Base-by-base conservation (phyloP, 1,139 yeast species). In the Hemisphaericaspora lyxosophila region DNA sequence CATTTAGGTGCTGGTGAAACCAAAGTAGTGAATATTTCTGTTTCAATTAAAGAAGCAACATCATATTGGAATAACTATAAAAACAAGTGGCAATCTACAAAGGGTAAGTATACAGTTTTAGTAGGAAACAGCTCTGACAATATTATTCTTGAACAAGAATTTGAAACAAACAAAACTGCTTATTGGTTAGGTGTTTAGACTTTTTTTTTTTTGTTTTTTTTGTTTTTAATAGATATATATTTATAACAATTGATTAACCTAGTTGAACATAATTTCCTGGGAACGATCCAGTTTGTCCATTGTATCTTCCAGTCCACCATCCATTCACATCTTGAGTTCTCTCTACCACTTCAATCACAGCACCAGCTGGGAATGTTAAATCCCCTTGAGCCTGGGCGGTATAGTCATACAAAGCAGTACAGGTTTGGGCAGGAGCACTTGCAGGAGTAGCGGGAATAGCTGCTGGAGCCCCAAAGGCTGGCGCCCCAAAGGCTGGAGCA, bases 271-370 rank as follows among this genome's bases (percentile, higher is more conserved):
- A 92, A 60, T 90, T 92, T 12, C 97, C 97, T 4, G 98, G 98
- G 70, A 92, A 92, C 6, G 82, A 86, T 39, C 98, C 98, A 40
- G 82, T 81, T 45, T 74, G 83, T 8, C 97, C 97, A 53, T 89
- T 87, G 50, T 78, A 69, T 39, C 73, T 69, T n/a, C 98, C 98
- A 1, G 96, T 87, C 98, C 98, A 92, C 98, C 98, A 92, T 3
- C 96, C 97, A 53, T 88, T 88, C 39, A 82, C 74, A 57, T 89
- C 96, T 0, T 79, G 73, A 2, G 95, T 84, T 53, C 86, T 81
- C 56, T 88, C 87, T 5, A 89, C 76, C 41, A 92, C 73, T 52
- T 87, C 89, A 51, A 92, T 89, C 26, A 80, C 75, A 7, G 92
- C 87, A 15, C 97, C 97, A 0, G 96, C 96, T 26, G 82, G 76